Percentiles rank a stretch among this genome's conserved stretches.
These are phyloP conservation scores for Centella asiatica DNA, from an alignment of 129 eudicot genomes.

Conservation along the genomic window DNA sequence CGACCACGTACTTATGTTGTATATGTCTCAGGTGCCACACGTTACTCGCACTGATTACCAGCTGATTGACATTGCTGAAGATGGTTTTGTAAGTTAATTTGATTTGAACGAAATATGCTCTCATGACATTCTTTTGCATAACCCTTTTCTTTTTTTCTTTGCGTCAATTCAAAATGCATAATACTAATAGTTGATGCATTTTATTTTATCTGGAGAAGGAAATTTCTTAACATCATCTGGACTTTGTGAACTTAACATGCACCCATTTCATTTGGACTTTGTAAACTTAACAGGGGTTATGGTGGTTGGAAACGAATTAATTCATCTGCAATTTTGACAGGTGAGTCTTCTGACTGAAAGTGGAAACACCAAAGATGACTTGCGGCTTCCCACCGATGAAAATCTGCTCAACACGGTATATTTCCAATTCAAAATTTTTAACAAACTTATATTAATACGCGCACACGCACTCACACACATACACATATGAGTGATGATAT, in stretches of 20 bases:
- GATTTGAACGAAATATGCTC: background rate
- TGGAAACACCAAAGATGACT: slow-evolving; percentile 5
- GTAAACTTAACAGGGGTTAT: background rate
- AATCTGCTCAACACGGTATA: background rate
- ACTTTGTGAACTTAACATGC: background rate
- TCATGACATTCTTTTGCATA: too few species aligned
- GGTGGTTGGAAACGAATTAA: background rate
- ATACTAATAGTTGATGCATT: too few species aligned
- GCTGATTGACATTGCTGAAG: slow-evolving; percentile 5
- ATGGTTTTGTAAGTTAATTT: slow-evolving; percentile 2
- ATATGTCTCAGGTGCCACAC: slow-evolving; percentile 1
- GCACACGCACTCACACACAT: too few species aligned
- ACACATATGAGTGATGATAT: too few species aligned
- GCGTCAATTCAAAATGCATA: too few species aligned
- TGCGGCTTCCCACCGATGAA: slow-evolving; percentile 1
- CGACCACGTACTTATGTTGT: background rate
- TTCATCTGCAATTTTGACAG: background rate
- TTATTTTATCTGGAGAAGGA: too few species aligned
- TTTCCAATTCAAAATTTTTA: too few species aligned
- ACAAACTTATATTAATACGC: too few species aligned
- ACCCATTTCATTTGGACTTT: background rate
- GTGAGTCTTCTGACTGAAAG: slow-evolving; percentile 1
- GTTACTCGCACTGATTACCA: slow-evolving; percentile 2
- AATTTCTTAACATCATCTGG: too few species aligned
- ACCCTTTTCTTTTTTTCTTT: too few species aligned